Evolutionary conservation across 2,329 filamentous ascomycete genomes (phyloP), one percentile per base, ranked within the genome.

Genomic region (Fusarium subglutinans): DNA sequence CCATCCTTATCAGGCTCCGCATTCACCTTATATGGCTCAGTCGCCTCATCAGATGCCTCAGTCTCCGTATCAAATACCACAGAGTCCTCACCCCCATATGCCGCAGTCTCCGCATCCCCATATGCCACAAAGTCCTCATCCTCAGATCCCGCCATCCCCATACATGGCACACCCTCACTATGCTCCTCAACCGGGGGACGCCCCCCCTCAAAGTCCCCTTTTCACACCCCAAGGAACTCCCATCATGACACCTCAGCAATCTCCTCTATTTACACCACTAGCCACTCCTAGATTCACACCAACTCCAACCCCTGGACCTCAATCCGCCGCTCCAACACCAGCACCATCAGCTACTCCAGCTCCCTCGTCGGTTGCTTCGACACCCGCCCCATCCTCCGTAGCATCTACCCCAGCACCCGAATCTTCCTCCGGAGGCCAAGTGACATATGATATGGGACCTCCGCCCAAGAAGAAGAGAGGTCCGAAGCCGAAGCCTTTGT

Each of bases 401-500:
- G 37, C 41, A n/a, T 55, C 37, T 17, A 45, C 26, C 5, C 33
- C 53, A 4, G 40, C 43, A 40, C 33, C 48, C 12, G 44, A 51
- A 24, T 24, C 40, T 28, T 38, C 44, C 20, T 10, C 28, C 2
- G 3, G 4, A 8, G n/a, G 24, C 3, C 40, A 47, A 30, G 38
- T 37, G 6, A 50, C 15, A 26, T 44, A n/a, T 26, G 33, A 30
- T 1, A 55, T 56, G 44, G 66, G 65, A 5, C 57, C 69, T 28
- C 64, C 69, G 1, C 47, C 53, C 0, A 57, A 41, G 37, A 73
- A 60, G 37, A 69, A 50, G 33, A 54, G 63, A n/a, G 69, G 69
- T 14, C 64, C 64, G 1, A 70, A 65, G 33, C 70, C 70, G 10
- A 73, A 73, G 17, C 69, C 69, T 0, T 30, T 73, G 2, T 60